A percentile compares a stretch with the other conserved stretches of the same genome.
These are phyloP conservation scores for Trichoderma gamsii DNA, from an alignment of 495 filamentous ascomycete genomes.

Conservation along the genomic window DNA sequence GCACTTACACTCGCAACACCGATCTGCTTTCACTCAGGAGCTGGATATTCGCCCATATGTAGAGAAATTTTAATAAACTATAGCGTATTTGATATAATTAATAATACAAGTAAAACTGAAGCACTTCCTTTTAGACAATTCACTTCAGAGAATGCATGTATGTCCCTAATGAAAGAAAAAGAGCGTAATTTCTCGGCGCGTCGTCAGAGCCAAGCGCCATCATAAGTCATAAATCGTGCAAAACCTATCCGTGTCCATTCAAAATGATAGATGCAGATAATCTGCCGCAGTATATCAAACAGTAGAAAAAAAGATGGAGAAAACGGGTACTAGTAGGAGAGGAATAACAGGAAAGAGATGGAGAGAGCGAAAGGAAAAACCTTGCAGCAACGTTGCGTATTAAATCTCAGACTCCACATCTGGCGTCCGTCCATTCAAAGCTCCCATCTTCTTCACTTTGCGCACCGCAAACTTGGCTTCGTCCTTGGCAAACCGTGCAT, in stretches of 20 bases:
- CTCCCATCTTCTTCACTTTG: conserved; percentile 51
- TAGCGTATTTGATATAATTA: neutral
- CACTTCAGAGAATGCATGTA: neutral
- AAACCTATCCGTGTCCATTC: no score
- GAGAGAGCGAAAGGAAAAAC: neutral
- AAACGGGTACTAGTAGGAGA: neutral
- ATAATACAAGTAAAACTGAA: neutral
- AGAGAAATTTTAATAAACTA: conserved; percentile 57
- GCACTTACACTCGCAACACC: conserved; percentile 80
- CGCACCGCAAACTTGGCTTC: conserved; percentile 57
- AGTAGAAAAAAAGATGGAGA: neutral
- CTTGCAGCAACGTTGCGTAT: neutral
- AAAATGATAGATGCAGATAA: no score
- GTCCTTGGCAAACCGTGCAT: conserved; percentile 64
- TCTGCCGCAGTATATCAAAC: no score
- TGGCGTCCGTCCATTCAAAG: conserved; percentile 54
- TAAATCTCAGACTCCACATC: conserved; percentile 50
- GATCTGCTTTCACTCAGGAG: conserved; percentile 76
- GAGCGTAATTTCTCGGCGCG: no score
- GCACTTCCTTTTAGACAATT: neutral
- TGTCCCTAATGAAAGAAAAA: neutral
- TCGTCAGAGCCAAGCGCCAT: no score
- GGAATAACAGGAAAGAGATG: neutral
- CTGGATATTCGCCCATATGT: conserved; percentile 74
- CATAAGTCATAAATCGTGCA: no score